Evolutionary conservation across 2,329 filamentous ascomycete genomes (phyloP).

Genomic region (Chaetoscypha palmicola): DNA sequence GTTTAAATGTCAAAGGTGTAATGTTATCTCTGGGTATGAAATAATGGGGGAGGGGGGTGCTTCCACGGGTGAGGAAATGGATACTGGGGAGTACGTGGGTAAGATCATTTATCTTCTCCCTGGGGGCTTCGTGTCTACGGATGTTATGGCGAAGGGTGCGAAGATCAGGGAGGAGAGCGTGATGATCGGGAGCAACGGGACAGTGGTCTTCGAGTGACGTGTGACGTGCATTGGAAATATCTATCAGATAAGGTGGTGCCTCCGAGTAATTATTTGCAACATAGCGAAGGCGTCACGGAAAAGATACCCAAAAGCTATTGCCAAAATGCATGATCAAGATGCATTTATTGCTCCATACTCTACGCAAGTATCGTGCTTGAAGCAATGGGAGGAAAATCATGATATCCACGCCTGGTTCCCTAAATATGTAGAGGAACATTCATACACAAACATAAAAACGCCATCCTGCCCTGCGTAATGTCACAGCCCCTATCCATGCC

Average conservation of each 20-base stretch:
- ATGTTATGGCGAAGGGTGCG: constrained; percentile 41
- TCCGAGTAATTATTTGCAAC: neutral
- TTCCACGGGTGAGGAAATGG: constrained; percentile 15
- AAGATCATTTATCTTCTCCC: constrained; percentile 53
- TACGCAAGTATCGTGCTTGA: no score
- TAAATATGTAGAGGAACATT: constrained; percentile 1
- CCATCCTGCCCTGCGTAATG: constrained; percentile 8
- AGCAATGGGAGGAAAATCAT: no score
- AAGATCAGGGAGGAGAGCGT: constrained; percentile 30
- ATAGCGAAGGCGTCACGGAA: constrained; percentile 4
- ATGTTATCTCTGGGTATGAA: constrained; percentile 54
- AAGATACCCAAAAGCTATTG: constrained; percentile 5
- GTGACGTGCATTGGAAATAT: no score
- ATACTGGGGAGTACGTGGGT: constrained; percentile 27
- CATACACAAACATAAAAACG: constrained; percentile 12
- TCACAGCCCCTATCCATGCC: constrained; percentile 20
- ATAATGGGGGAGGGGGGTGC: constrained; percentile 39
- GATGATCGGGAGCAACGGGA: constrained; percentile 20
- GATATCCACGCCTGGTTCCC: constrained; percentile 2
- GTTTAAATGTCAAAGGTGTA: constrained; percentile 54
- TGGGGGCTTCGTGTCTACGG: constrained; percentile 50
- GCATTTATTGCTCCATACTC: constrained; percentile 9
- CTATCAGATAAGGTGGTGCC: neutral
- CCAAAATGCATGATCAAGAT: constrained; percentile 1
- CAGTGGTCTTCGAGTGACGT: constrained; percentile 32